Evolutionary conservation across 139 green algal species (phyloP).

Genomic region (Picocystis salinarum): DNA sequence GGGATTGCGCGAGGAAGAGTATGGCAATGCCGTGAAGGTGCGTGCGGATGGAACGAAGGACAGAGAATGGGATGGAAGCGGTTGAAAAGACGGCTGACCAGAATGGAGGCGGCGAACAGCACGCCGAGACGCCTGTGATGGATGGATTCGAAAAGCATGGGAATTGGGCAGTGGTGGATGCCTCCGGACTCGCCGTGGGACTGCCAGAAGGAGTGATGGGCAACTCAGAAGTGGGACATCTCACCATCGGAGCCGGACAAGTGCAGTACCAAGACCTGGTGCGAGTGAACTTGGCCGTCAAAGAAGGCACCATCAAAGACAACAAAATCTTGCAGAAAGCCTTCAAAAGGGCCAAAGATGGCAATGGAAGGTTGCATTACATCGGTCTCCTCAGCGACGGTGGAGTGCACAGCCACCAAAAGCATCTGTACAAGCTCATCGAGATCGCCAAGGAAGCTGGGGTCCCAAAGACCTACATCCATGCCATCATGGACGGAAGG

Average conservation of each 20-base stretch:
- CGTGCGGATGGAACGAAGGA: too few relatives aligned
- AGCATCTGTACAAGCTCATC: neutral
- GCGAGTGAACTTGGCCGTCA: conserved; percentile 1
- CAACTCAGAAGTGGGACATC: conserved; percentile 3
- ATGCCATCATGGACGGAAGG: neutral
- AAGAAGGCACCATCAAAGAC: neutral
- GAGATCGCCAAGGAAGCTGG: neutral
- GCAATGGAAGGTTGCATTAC: neutral
- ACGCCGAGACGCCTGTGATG: neutral
- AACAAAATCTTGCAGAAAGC: neutral
- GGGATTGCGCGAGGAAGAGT: neutral
- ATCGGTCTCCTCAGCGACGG: conserved; percentile 4
- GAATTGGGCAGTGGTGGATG: neutral
- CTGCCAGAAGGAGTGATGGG: neutral
- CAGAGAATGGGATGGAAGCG: too few relatives aligned
- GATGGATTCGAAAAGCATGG: neutral
- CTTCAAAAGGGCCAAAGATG: neutral
- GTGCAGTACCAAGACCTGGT: conserved; percentile 5
- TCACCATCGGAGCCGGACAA: conserved; percentile 4
- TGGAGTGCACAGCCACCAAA: conserved; percentile 2
- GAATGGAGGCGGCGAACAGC: too few relatives aligned
- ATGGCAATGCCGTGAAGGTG: neutral
- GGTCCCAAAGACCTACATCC: neutral
- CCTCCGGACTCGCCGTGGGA: neutral
- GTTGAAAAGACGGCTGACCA: too few relatives aligned